A percentile compares a stretch with the other conserved stretches of the same genome.
Conservation (phyloP, 2,329 filamentous ascomycete species). For the Lomentospora prolificans region DNA sequence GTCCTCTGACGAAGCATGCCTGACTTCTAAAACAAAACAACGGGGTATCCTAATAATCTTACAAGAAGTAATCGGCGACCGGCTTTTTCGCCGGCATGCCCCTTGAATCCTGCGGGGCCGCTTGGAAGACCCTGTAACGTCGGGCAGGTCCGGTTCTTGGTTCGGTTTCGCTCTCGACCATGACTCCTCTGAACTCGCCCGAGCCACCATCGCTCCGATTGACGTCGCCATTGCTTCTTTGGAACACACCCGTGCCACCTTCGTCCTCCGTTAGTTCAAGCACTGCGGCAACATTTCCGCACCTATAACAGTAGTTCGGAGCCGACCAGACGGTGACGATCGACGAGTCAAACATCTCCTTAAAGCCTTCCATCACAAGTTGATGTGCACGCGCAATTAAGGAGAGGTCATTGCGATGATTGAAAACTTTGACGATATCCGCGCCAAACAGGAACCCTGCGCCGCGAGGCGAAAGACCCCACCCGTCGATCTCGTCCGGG, state of each 20-base stretch:
- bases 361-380: conserved; percentile 98
- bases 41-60: conserved; percentile 12
- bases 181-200: conserved; percentile 28
- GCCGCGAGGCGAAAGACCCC: conserved; percentile 87
- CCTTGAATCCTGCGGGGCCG: conserved; percentile 86
- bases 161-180: conserved; percentile 36
- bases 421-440: conserved; percentile 93
- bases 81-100: conserved; percentile 99
- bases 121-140: conserved; percentile 90
- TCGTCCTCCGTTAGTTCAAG: conserved; percentile 85
- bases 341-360: conserved; percentile 94
- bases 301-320: conserved; percentile 93
- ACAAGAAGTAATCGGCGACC: conserved; percentile 91
- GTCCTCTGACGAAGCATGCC: not conserved
- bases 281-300: conserved; percentile 91
- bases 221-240: conserved; percentile 62
- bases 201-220: conserved; percentile 41
- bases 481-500: conserved; percentile 94
- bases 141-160: conserved; percentile 63
- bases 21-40: not conserved
- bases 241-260: conserved; percentile 60
- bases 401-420: conserved; percentile 84
- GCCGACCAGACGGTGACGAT: conserved; percentile 99
- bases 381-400: conserved; percentile 93
- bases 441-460: conserved; percentile 93